phyloP scores from a whole-genome alignment of 225 moss, liverwort and hornwort species.

The Bryum argenteum region DNA sequence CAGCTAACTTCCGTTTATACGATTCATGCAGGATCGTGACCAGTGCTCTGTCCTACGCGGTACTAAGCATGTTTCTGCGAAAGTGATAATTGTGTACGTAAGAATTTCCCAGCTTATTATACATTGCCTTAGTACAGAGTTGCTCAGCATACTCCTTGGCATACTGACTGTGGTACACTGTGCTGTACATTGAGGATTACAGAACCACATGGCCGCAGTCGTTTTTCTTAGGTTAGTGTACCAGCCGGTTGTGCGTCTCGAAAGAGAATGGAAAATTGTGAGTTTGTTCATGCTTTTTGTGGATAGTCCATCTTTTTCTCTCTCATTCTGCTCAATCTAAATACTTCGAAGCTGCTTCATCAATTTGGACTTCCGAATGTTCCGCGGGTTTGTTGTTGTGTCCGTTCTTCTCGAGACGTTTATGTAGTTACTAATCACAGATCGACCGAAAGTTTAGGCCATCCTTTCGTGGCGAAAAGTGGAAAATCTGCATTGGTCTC shows the following conservation, averaged over 20 bases:
- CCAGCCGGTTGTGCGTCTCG: slow-evolving; percentile 35
- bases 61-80: slow-evolving; percentile 39
- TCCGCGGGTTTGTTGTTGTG: neutral
- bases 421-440: neutral
- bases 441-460: neutral
- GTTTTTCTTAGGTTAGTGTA: slow-evolving; percentile 37
- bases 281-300: slow-evolving; percentile 39
- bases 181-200: slow-evolving; percentile 37
- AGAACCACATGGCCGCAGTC: slow-evolving; percentile 27
- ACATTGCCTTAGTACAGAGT: slow-evolving; percentile 33
- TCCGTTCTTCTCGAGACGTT: neutral
- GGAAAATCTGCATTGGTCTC: too few species aligned
- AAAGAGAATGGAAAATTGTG: slow-evolving; percentile 39
- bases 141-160: slow-evolving; percentile 26
- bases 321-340: neutral
- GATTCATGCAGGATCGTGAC: slow-evolving; percentile 43
- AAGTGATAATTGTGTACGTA: slow-evolving; percentile 42
- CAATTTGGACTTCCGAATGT: too few species aligned
- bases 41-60: slow-evolving; percentile 39
- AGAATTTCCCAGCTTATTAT: slow-evolving; percentile 33
- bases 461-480: neutral
- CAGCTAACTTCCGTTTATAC: slow-evolving; percentile 28
- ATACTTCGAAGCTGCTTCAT: too few species aligned
- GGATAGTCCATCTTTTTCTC: neutral
- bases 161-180: slow-evolving; percentile 43